phyloP scores from a whole-genome alignment of 2,329 filamentous ascomycete species.

The Phaeosphaeria sp. region DNA sequence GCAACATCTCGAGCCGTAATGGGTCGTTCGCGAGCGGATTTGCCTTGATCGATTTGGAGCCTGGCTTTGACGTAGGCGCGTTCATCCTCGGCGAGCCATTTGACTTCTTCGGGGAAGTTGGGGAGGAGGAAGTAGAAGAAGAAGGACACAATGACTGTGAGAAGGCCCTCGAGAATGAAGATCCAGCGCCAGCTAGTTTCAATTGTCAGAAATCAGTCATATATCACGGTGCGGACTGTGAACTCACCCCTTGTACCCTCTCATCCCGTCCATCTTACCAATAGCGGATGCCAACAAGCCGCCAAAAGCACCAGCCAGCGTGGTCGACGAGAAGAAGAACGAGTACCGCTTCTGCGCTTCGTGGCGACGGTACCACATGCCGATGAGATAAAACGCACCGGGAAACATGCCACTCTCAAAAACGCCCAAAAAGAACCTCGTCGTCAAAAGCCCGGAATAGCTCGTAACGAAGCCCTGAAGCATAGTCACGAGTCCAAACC shows the following conservation, averaged over 20 bases:
- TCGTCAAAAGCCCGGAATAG: slow-evolving; percentile 78
- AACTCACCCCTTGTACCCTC: slow-evolving; percentile 68
- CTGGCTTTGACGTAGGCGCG: slow-evolving; percentile 55
- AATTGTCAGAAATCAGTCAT: neutral
- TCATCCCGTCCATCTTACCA: slow-evolving; percentile 80
- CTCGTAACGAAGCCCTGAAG: slow-evolving; percentile 79
- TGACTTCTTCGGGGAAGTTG: slow-evolving; percentile 58
- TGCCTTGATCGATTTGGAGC: slow-evolving; percentile 56
- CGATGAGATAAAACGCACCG: slow-evolving; percentile 69
- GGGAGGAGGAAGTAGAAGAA: slow-evolving; percentile 57
- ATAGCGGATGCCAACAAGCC: slow-evolving; percentile 86
- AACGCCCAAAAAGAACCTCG: slow-evolving; percentile 80
- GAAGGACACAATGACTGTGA: slow-evolving; percentile 54
- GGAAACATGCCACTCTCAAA: slow-evolving; percentile 64
- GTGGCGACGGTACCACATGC: slow-evolving; percentile 87
- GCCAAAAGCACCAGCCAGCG: slow-evolving; percentile 82
- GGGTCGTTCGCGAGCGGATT: slow-evolving; percentile 53
- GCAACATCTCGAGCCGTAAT: slow-evolving; percentile 53
- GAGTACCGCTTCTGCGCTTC: slow-evolving; percentile 92
- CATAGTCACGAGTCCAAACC: slow-evolving; percentile 71
- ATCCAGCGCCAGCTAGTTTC: slow-evolving; percentile 72
- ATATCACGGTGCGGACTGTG: neutral
- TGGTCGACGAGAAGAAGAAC: slow-evolving; percentile 90
- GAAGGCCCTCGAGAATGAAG: slow-evolving; percentile 71
- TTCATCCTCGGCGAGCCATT: slow-evolving; percentile 57